A percentile compares a stretch with the other conserved stretches of the same genome.
These are phyloP conservation scores for Yueomyces sp. DNA, from an alignment of 805 yeast genomes.

Conservation along the genomic window DNA sequence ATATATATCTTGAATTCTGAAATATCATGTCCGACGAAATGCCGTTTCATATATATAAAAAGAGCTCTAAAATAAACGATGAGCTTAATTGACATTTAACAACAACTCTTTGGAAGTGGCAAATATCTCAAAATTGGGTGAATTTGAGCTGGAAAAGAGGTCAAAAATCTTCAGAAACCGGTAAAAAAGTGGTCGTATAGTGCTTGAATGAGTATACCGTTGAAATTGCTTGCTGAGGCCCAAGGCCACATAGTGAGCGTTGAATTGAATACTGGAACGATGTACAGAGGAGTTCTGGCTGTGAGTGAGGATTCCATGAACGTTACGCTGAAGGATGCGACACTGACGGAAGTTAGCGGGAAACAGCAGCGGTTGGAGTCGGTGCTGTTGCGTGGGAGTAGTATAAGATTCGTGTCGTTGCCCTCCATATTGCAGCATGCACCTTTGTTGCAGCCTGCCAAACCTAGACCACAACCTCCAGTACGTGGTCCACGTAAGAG, in stretches of 20 bases:
- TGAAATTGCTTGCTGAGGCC: constrained; percentile 76
- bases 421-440: constrained; percentile 86
- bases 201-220: constrained; percentile 37
- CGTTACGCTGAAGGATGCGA: constrained; percentile 69
- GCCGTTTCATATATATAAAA: background rate
- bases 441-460: constrained; percentile 60
- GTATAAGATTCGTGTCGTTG: constrained; percentile 66
- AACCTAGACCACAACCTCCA: constrained; percentile 58
- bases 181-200: too few relatives aligned
- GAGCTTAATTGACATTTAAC: background rate
- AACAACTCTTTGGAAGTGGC: too few relatives aligned
- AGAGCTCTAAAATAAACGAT: background rate
- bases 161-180: too few relatives aligned
- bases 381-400: constrained; percentile 86
- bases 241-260: constrained; percentile 77
- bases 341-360: constrained; percentile 68
- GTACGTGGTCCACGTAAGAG: constrained; percentile 44
- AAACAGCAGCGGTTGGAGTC: constrained; percentile 63
- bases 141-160: too few relatives aligned
- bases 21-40: background rate
- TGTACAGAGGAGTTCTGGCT: constrained; percentile 73
- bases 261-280: constrained; percentile 75
- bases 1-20: too few relatives aligned
- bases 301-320: constrained; percentile 95
- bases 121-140: too few relatives aligned